Base-by-base conservation (phyloP, 768 basidiomycete genomes). In the Tremella mesenterica region DNA sequence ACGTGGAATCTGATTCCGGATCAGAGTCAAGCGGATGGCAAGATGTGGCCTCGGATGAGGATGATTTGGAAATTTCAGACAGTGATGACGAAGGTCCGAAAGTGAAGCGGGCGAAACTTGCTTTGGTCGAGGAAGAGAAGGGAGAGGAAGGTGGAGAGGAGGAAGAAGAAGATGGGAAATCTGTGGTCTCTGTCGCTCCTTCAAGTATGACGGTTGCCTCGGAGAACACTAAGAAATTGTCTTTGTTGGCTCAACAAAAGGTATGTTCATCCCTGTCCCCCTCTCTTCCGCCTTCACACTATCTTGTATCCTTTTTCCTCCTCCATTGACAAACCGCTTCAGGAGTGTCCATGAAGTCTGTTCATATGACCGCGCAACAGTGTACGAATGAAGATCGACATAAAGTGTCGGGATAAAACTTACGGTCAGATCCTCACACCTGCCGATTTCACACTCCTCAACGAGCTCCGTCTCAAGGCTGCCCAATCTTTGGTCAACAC, bases 361-460 rank as follows among this genome's bases (percentile, higher is more conserved):
- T 36, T 36, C 12, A 12, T 36, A 18, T 36, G 34, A 36, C 18
- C n/a, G n/a, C n/a, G n/a, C n/a, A n/a, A n/a, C n/a, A n/a, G n/a
- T n/a, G n/a, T n/a, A n/a, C n/a, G n/a, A n/a, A n/a, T n/a, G n/a
- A n/a, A n/a, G n/a, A n/a, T 16, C 14, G 6, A 14, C 23, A 41
- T 16, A 4, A 18, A 4, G 6, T 5, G 6, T 38, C 14, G 44
- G 18, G 27, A 45, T 34, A 31, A 21, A 12, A 36, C 50, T 63
- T 47, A 62, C 39, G 6, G 34, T 0, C 60, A 95, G 90, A 97
- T 99, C 64, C 81, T 97, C 38, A 97, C 95, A 0, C 95, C 95
- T 0, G 91, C 91, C 27, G 95, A 99, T 73, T 99, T 96, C 69
- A 86, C 86, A 0, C 73, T 95, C 48, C 78, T 97, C 48, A 86